A percentile compares a stretch with the other conserved stretches of the same genome.
phyloP scores from a whole-genome alignment of 257 asterid genomes.

The Jacaranda mimosifolia region DNA sequence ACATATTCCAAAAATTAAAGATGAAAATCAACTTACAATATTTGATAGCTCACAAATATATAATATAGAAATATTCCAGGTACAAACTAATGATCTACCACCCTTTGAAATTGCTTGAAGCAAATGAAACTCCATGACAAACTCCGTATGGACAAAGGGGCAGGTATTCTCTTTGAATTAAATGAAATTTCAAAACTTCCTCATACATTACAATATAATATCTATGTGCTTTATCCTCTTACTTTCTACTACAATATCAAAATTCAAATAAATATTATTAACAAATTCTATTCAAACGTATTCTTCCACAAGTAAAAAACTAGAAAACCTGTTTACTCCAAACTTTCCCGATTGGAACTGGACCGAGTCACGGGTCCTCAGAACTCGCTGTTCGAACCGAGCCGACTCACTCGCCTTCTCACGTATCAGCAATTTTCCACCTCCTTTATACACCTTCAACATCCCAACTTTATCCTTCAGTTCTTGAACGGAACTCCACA shows the following conservation, averaged over 20 bases:
- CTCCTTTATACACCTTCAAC: conserved; percentile 41
- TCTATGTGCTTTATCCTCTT: not conserved
- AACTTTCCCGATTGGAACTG: conserved; percentile 62
- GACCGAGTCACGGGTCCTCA: conserved; percentile 41
- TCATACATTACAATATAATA: not conserved
- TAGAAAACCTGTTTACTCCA: conserved; percentile 32
- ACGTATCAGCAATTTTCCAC: conserved; percentile 45
- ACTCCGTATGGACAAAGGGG: not conserved
- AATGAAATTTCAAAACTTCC: not conserved
- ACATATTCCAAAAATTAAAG: not conserved
- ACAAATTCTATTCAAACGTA: conserved; percentile 9
- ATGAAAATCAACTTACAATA: not conserved
- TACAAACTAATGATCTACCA: not conserved
- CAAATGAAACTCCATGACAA: not conserved
- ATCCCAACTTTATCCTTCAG: conserved; percentile 47
- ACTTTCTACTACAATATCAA: not conserved
- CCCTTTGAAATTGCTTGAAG: not conserved
- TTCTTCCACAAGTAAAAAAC: conserved; percentile 31
- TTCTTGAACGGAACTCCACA: conserved; percentile 61
- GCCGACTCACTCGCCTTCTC: conserved; percentile 62
- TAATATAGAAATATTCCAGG: not conserved
- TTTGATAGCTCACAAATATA: not conserved
- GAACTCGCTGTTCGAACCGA: conserved; percentile 55
- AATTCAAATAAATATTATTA: not conserved
- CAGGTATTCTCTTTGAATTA: not conserved